Conservation (phyloP, 1,284 basidiomycete species). For the Mycena citricolor region DNA sequence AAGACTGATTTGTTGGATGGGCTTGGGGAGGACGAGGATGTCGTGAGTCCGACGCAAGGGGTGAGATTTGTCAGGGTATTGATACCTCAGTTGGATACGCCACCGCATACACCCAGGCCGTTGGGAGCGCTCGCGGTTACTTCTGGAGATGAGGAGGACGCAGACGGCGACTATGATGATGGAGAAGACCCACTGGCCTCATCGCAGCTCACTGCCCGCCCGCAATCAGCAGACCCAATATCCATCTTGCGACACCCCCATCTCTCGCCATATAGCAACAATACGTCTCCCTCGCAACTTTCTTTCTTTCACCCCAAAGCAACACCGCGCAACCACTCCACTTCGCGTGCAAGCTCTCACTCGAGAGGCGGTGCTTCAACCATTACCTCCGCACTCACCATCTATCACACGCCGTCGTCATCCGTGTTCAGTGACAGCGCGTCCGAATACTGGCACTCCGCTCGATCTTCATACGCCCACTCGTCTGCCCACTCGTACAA, state of each 20-base stretch:
- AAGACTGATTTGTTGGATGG: constrained; percentile 60
- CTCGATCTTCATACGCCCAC: constrained; percentile 42
- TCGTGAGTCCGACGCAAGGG: constrained; percentile 37
- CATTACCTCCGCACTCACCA: constrained; percentile 52
- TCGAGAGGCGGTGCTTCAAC: constrained; percentile 52
- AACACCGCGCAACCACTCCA: constrained; percentile 35
- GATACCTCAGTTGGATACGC: constrained; percentile 42
- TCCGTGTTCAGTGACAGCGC: constrained; percentile 49
- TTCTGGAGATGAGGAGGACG: constrained; percentile 6
- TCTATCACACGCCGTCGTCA: constrained; percentile 74
- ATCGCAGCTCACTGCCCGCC: constrained; percentile 24
- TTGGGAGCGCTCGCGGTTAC: constrained; percentile 1
- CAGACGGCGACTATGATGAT: constrained; percentile 15
- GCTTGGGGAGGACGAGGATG: constrained; percentile 32
- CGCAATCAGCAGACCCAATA: constrained; percentile 30
- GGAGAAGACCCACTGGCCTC: constrained; percentile 21
- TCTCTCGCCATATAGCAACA: constrained; percentile 24
- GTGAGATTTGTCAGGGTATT: constrained; percentile 52
- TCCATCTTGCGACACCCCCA: constrained; percentile 27
- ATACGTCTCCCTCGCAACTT: constrained; percentile 24
- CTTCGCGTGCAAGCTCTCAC: constrained; percentile 42
- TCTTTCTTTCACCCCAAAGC: constrained; percentile 28
- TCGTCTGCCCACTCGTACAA: neutral
- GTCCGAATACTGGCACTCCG: constrained; percentile 40
- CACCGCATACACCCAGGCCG: constrained; percentile 8